Percentiles rank a stretch among this genome's conserved stretches.
phyloP scores from a whole-genome alignment of 164 flowering plant species.

The Magnolia changhungtana region DNA sequence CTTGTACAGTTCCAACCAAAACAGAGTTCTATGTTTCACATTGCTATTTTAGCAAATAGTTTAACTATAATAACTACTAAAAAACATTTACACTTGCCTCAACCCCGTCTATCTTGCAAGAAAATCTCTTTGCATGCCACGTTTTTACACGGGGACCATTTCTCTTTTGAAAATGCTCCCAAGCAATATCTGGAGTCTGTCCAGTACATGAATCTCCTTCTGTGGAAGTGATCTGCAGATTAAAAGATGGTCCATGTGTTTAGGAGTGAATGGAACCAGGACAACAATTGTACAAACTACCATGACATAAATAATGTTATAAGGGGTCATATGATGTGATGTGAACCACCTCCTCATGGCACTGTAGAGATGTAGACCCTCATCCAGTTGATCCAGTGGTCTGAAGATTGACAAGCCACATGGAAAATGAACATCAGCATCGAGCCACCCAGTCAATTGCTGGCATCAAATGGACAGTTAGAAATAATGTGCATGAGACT shows the following conservation, averaged over 20 bases:
- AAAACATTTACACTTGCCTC: conserved; percentile 44
- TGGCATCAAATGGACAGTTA: not conserved
- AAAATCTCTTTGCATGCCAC: conserved; percentile 68
- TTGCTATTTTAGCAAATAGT: too few species aligned
- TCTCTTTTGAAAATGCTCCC: conserved; percentile 75
- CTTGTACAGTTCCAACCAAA: too few species aligned
- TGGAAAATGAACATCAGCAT: not conserved
- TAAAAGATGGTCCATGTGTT: not conserved
- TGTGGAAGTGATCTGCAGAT: conserved; percentile 49
- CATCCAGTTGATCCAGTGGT: not conserved
- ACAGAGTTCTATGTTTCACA: too few species aligned
- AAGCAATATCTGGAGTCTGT: conserved; percentile 84
- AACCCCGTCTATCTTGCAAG: conserved; percentile 76
- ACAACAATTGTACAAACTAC: not conserved
- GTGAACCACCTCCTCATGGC: not conserved
- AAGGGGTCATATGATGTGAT: not conserved
- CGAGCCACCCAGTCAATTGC: not conserved
- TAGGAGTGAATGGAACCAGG: not conserved
- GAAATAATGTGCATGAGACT: too few species aligned
- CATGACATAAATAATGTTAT: not conserved
- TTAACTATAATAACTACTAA: too few species aligned
- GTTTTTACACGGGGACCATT: conserved; percentile 44
- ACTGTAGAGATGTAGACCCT: not conserved
- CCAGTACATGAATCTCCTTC: conserved; percentile 68
- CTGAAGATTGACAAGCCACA: not conserved